Conservation (phyloP, 2,329 filamentous ascomycete genomes). For the Scedosporium minutisporum region DNA sequence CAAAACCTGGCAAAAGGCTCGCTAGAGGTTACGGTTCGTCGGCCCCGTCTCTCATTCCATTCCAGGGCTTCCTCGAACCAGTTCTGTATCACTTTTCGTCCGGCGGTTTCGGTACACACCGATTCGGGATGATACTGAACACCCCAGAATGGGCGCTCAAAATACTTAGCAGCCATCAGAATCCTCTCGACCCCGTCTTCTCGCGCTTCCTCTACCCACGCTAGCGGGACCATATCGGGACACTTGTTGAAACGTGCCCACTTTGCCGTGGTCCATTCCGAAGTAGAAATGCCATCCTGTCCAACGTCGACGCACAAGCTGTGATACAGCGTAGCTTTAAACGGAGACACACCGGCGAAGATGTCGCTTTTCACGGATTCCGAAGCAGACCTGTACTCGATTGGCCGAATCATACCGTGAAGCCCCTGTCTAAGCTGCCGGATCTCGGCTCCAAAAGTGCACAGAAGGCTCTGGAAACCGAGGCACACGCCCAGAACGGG, state of each 20-base stretch:
- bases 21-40: background rate
- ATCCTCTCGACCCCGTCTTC: constrained; percentile 38
- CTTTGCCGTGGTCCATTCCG: constrained; percentile 25
- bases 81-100: constrained; percentile 55
- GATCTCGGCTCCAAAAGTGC: constrained; percentile 57
- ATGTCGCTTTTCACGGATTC: constrained; percentile 38
- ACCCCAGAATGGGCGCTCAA: constrained; percentile 65
- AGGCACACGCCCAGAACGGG: constrained; percentile 85
- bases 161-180: constrained; percentile 69
- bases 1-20: constrained; percentile 2
- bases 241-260: constrained; percentile 27
- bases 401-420: constrained; percentile 69
- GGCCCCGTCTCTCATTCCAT: constrained; percentile 40
- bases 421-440: constrained; percentile 60
- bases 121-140: constrained; percentile 90
- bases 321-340: constrained; percentile 72
- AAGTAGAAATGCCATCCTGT: constrained; percentile 28
- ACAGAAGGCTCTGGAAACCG: constrained; percentile 74
- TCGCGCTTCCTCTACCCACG: constrained; percentile 47
- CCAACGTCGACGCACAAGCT: constrained; percentile 47
- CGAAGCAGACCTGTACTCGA: constrained; percentile 42
- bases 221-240: constrained; percentile 44
- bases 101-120: constrained; percentile 64
- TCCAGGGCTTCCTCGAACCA: constrained; percentile 61
- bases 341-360: constrained; percentile 49